phyloP scores from a whole-genome alignment of 2,329 filamentous ascomycete species.

The Diaporthe vexans region DNA sequence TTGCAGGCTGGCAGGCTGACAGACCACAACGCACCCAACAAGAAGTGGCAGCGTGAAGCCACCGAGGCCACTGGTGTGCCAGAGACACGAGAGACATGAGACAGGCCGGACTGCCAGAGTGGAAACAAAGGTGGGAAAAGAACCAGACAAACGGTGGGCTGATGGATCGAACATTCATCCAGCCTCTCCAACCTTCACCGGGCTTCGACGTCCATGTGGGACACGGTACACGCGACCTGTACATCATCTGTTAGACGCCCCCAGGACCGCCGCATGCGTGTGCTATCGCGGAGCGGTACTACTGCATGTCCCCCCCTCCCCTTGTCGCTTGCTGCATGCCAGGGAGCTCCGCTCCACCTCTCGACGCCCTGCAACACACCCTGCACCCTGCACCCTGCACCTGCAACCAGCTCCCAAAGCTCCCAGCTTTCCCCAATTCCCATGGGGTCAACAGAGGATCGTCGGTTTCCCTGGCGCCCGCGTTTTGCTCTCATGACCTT shows the following conservation, averaged over 20 bases:
- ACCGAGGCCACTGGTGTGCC: not conserved
- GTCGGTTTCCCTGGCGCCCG: constrained; percentile 23
- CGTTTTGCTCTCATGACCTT: constrained; percentile 31
- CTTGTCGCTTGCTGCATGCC: constrained; percentile 11
- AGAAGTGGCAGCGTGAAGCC: not conserved
- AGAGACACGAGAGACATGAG: constrained; percentile 11
- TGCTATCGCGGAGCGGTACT: not conserved
- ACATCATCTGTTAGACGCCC: constrained; percentile 17
- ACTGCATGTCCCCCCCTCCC: constrained; percentile 4
- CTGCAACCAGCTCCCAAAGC: constrained; percentile 8
- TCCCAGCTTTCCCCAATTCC: constrained; percentile 28
- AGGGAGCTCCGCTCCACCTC: not conserved
- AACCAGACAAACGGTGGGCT: constrained; percentile 3
- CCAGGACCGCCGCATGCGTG: not conserved
- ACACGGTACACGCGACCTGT: not conserved
- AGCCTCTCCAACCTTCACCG: constrained; percentile 24
- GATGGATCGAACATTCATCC: constrained; percentile 26
- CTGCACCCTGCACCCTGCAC: constrained; percentile 20
- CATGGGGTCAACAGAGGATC: constrained; percentile 35
- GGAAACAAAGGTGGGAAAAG: not conserved
- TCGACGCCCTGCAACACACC: not conserved
- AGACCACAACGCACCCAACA: not conserved
- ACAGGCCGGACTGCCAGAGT: not conserved
- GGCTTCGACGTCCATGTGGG: constrained; percentile 16
- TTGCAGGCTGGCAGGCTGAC: constrained; percentile 8